Evolutionary conservation across 177 flowering plant genomes (phyloP).

Genomic region (Vitis hybrid): DNA sequence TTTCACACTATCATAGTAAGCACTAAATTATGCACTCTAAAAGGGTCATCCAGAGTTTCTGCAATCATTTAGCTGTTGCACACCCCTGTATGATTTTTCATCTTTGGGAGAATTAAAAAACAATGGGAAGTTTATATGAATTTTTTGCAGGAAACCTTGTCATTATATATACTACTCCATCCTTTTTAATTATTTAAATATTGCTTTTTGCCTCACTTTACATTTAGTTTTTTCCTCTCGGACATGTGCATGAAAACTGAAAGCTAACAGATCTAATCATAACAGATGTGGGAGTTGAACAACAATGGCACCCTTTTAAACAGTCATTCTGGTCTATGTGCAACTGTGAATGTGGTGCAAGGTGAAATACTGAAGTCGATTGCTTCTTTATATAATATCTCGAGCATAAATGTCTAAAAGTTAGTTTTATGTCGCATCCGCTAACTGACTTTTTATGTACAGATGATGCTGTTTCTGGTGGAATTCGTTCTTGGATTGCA

Average conservation of each 20-base stretch:
- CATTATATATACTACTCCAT: too few species aligned
- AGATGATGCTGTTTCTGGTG: constrained; percentile 41
- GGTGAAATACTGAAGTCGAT: constrained; percentile 32
- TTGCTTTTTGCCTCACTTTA: too few species aligned
- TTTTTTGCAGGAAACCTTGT: too few species aligned
- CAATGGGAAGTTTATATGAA: too few species aligned
- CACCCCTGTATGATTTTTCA: too few species aligned
- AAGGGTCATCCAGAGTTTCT: too few species aligned
- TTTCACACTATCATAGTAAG: background rate
- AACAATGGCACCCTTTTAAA: constrained; percentile 53
- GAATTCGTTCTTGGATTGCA: constrained; percentile 81
- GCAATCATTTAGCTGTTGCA: too few species aligned
- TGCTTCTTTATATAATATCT: background rate
- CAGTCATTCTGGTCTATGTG: constrained; percentile 81
- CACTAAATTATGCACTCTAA: too few species aligned
- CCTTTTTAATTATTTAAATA: too few species aligned
- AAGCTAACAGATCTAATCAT: constrained; percentile 9
- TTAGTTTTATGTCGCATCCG: background rate
- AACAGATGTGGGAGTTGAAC: constrained; percentile 77
- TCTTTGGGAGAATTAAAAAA: too few species aligned
- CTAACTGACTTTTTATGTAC: constrained; percentile 17
- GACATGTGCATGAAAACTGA: background rate
- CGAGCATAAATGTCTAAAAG: background rate
- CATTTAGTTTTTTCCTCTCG: background rate
- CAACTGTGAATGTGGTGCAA: constrained; percentile 37